A percentile compares a stretch with the other conserved stretches of the same genome.
These are phyloP conservation scores for Tephrocybe sp. DNA, from an alignment of 768 basidiomycete genomes.

Conservation along the genomic window DNA sequence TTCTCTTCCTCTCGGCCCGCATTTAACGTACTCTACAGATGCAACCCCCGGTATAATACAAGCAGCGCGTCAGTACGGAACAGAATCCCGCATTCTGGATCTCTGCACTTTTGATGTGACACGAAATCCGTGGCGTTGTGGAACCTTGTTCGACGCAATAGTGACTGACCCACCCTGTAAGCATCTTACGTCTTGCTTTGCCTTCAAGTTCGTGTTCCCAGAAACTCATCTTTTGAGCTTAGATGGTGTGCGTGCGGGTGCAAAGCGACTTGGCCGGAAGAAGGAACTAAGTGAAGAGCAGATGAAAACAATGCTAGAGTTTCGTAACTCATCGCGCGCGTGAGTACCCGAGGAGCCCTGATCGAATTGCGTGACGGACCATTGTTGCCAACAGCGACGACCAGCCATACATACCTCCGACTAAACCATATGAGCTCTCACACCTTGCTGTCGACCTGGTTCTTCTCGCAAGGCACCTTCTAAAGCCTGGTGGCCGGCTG, in stretches of 20 bases:
- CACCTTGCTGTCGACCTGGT: slow-evolving; percentile 82
- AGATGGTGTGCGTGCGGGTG: slow-evolving; percentile 93
- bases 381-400: slow-evolving; percentile 38
- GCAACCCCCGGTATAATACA: slow-evolving; percentile 69
- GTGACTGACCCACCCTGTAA: slow-evolving; percentile 93
- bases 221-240: not conserved
- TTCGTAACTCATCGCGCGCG: slow-evolving; percentile 40
- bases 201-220: not conserved
- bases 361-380: not conserved
- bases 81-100: slow-evolving; percentile 72
- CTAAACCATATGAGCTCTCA: slow-evolving; percentile 89
- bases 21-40: slow-evolving; percentile 23
- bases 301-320: slow-evolving; percentile 35
- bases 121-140: slow-evolving; percentile 83
- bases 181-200: slow-evolving; percentile 22
- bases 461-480: slow-evolving; percentile 74
- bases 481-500: slow-evolving; percentile 83
- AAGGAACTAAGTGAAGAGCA: slow-evolving; percentile 41
- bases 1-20: not conserved
- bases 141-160: slow-evolving; percentile 90
- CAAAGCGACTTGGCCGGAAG: slow-evolving; percentile 77
- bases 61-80: slow-evolving; percentile 84
- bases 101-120: slow-evolving; percentile 94
- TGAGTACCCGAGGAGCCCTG: slow-evolving; percentile 29
- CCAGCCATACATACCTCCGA: slow-evolving; percentile 84